Evolutionary conservation across 2,329 filamentous ascomycete genomes (phyloP).

Genomic region (Paradendryphiella salina): DNA sequence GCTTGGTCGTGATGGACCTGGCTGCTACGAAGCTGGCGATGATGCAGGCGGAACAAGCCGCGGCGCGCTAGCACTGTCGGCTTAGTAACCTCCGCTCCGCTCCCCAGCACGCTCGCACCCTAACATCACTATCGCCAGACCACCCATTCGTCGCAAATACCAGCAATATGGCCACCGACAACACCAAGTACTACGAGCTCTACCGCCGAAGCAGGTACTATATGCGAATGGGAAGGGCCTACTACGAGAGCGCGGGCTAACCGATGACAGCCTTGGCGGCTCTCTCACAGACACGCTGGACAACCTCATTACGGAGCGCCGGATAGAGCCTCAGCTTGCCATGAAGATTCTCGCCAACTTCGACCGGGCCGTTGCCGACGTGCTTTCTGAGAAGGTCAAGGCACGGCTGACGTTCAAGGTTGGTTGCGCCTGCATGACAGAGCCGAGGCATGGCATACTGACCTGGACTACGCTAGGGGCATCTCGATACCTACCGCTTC

Average conservation of each 20-base stretch:
- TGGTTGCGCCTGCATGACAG: conserved; percentile 30
- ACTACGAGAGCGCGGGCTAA: conserved; percentile 29
- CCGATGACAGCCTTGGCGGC: conserved; percentile 74
- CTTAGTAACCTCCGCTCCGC: conserved; percentile 13
- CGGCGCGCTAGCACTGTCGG: conserved; percentile 15
- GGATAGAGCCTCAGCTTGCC: conserved; percentile 95
- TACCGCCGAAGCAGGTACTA: conserved; percentile 95
- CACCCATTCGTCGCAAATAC: conserved; percentile 15
- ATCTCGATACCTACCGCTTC: conserved; percentile 97
- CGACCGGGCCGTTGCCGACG: conserved; percentile 88
- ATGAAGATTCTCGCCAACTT: conserved; percentile 99
- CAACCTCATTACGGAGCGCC: conserved; percentile 89
- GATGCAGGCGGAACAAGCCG: conserved; percentile 37
- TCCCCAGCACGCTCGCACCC: conserved; percentile 2
- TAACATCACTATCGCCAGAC: conserved; percentile 12
- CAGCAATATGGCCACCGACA: conserved; percentile 46
- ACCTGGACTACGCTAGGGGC: conserved; percentile 64
- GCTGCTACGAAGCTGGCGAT: conserved; percentile 31
- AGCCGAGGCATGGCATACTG: conserved; percentile 14
- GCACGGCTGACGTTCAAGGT: conserved; percentile 94
- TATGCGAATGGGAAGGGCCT: conserved; percentile 13
- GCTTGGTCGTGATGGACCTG: conserved; percentile 31
- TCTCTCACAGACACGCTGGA: conserved; percentile 96
- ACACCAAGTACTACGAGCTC: conserved; percentile 79
- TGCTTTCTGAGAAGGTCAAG: conserved; percentile 90